phyloP scores from a whole-genome alignment of 2,329 filamentous ascomycete genomes.

The Diaporthe batatas region DNA sequence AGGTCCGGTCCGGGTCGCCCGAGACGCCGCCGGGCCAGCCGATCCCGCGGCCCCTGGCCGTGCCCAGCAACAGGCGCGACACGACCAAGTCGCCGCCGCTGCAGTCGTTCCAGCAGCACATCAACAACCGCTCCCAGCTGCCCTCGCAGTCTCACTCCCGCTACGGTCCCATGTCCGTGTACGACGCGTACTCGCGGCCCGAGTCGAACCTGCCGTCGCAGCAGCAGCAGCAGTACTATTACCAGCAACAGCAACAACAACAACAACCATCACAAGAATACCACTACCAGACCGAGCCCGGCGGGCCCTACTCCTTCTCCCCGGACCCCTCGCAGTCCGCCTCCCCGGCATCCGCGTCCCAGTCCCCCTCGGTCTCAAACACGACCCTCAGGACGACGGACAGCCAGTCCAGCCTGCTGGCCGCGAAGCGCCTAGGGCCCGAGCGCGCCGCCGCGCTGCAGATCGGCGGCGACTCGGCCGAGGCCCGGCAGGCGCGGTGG shows the following conservation, averaged over 20 bases:
- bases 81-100: slow-evolving; percentile 19
- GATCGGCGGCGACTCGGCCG: slow-evolving; percentile 48
- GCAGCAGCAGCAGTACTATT: not conserved
- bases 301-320: slow-evolving; percentile 27
- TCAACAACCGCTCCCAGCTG: slow-evolving; percentile 33
- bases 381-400: slow-evolving; percentile 13
- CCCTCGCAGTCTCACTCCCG: slow-evolving; percentile 32
- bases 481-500: slow-evolving; percentile 47
- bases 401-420: slow-evolving; percentile 55
- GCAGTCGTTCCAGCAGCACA: slow-evolving; percentile 38
- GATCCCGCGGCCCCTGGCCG: slow-evolving; percentile 7
- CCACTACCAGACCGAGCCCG: not conserved
- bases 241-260: not conserved
- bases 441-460: slow-evolving; percentile 63
- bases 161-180: slow-evolving; percentile 12
- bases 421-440: slow-evolving; percentile 66
- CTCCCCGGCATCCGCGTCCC: slow-evolving; percentile 33
- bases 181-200: slow-evolving; percentile 27
- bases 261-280: not conserved
- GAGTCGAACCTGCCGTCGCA: slow-evolving; percentile 28
- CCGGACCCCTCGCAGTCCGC: slow-evolving; percentile 3
- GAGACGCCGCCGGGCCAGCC: slow-evolving; percentile 19
- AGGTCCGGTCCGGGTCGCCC: slow-evolving; percentile 41
- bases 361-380: slow-evolving; percentile 41
- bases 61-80: slow-evolving; percentile 16